Percentiles rank a stretch among this genome's conserved stretches.
Evolutionary conservation across 805 yeast genomes (phyloP).

Genomic region (Suhomyces sp.): DNA sequence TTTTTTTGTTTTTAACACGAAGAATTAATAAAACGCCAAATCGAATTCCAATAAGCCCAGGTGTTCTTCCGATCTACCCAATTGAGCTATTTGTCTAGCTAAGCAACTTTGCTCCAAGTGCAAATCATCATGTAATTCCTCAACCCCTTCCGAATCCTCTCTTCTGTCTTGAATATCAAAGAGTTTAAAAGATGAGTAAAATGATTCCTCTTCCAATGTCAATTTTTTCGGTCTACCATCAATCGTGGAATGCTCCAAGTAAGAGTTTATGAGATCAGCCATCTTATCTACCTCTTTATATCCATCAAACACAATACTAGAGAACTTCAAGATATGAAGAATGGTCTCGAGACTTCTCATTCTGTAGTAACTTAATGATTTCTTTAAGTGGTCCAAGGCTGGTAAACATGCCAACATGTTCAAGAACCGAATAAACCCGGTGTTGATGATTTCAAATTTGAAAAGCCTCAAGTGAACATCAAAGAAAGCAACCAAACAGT

Average conservation of each 20-base stretch:
- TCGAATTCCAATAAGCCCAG: no score
- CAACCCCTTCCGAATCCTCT: conserved; percentile 2
- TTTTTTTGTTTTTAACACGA: no score
- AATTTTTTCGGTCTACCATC: not conserved
- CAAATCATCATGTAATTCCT: no score
- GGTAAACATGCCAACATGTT: conserved; percentile 21
- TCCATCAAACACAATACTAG: conserved; percentile 31
- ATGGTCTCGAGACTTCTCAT: conserved; percentile 8
- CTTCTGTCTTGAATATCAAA: conserved; percentile 11
- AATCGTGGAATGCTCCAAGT: conserved; percentile 6
- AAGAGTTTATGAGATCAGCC: conserved; percentile 7
- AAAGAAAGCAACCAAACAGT: conserved; percentile 22
- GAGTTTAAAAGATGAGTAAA: conserved; percentile 6
- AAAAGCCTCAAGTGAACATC: conserved; percentile 14
- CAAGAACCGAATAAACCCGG: conserved; percentile 24
- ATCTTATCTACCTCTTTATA: conserved; percentile 27
- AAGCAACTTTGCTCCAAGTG: no score
- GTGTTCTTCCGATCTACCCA: no score
- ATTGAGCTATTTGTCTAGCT: no score
- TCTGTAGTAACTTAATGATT: conserved; percentile 3
- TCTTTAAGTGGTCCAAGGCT: conserved; percentile 8
- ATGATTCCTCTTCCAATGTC: not conserved
- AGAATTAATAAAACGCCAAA: no score
- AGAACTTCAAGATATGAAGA: conserved; percentile 16
- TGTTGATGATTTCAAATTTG: conserved; percentile 19